Conservation (phyloP, 2,329 filamentous ascomycete species). For the Pseudocercospora musae region DNA sequence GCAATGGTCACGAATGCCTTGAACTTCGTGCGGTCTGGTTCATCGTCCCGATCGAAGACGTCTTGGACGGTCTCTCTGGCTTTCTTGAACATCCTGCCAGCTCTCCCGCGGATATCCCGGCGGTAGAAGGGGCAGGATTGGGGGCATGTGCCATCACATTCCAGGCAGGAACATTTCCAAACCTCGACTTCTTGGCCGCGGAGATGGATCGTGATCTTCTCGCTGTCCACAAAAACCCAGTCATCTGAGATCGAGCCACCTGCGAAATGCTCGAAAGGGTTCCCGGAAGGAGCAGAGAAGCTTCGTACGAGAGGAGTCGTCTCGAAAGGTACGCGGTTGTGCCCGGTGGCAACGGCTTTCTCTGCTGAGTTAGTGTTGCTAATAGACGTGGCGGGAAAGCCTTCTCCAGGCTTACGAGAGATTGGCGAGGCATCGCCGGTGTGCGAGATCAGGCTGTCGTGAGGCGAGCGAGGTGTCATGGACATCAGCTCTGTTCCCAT, state of each 20-base stretch:
- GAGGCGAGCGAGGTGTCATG: neutral
- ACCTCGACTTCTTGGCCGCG: neutral
- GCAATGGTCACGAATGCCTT: neutral
- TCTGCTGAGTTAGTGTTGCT: too few species aligned
- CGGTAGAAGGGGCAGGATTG: neutral
- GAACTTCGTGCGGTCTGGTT: neutral
- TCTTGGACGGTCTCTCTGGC: too few species aligned
- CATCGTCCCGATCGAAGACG: neutral
- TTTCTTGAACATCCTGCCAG: too few species aligned
- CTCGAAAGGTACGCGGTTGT: too few species aligned
- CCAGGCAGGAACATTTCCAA: neutral
- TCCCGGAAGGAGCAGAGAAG: neutral
- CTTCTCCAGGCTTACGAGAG: neutral
- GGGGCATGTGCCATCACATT: neutral
- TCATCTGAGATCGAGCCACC: neutral
- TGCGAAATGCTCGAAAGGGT: neutral
- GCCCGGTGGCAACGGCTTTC: neutral
- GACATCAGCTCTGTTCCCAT: neutral
- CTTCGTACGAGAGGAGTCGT: neutral
- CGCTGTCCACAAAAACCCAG: neutral
- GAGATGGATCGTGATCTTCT: neutral
- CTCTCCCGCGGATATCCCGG: too few species aligned
- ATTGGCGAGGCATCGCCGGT: neutral
- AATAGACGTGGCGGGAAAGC: too few species aligned
- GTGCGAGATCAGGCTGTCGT: neutral